These are phyloP conservation scores for Boletellus sp. DNA, from an alignment of 768 basidiomycete species.

Conservation along the genomic window DNA sequence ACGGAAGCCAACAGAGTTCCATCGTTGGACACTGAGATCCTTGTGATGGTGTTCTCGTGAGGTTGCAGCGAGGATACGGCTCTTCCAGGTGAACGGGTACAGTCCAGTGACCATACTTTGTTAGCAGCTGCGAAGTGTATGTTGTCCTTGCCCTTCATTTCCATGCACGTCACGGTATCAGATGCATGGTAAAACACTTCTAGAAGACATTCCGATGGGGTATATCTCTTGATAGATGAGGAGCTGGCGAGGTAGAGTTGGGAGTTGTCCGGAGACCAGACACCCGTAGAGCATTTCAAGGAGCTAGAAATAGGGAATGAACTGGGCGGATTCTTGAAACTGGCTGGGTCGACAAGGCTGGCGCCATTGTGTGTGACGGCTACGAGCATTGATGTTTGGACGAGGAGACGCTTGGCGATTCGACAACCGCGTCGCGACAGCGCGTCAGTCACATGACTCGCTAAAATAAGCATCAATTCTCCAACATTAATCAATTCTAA, in stretches of 20 bases:
- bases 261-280: slow-evolving; percentile 58
- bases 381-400: slow-evolving; percentile 47
- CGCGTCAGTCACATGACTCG: slow-evolving; percentile 26
- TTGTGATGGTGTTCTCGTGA: slow-evolving; percentile 48
- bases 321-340: slow-evolving; percentile 44
- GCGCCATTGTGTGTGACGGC: slow-evolving; percentile 48
- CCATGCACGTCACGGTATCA: slow-evolving; percentile 28
- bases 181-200: slow-evolving; percentile 39
- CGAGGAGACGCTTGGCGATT: neutral
- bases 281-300: slow-evolving; percentile 22
- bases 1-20: slow-evolving; percentile 53
- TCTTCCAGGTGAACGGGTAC: slow-evolving; percentile 34
- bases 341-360: slow-evolving; percentile 43
- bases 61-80: slow-evolving; percentile 47
- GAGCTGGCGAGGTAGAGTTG: slow-evolving; percentile 51
- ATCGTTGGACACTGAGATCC: slow-evolving; percentile 60
- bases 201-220: slow-evolving; percentile 42
- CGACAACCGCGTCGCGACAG: slow-evolving; percentile 13
- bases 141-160: slow-evolving; percentile 32
- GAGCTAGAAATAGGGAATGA: slow-evolving; percentile 38
- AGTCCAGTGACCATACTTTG: slow-evolving; percentile 51
- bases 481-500: slow-evolving; percentile 17
- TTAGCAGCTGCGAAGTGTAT: slow-evolving; percentile 45
- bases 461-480: neutral
- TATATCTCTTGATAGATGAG: slow-evolving; percentile 50